Evolutionary conservation across 2,329 filamentous ascomycete genomes (phyloP), one percentile per base, ranked within the genome.

Genomic region (Didymella sp.): DNA sequence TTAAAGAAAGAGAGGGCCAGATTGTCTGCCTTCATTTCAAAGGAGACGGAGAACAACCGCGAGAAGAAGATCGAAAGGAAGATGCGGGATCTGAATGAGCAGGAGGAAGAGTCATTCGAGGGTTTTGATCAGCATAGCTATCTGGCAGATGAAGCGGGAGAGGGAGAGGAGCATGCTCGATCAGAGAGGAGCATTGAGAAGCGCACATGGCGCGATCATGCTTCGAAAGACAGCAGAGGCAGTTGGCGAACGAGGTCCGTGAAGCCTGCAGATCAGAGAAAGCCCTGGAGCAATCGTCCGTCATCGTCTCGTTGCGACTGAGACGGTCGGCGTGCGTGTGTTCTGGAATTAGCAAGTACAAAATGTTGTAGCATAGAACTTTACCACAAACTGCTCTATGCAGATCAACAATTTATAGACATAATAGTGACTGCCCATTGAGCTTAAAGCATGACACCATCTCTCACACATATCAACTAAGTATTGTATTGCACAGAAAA

Each of bases 1-100:
- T 74, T 71, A 42, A 73, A 68, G 44, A 47, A 33, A 19, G 66
- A 69, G 52, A 59, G 65, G 46, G 70, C 71, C 9, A 66, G 60
- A 22, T 44, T 75, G 17, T 63, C 64, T 17, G 59, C 64, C 8
- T 73, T 70, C 50, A 60, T 76, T 7, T 56, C 63, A 4, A 53
- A 41, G 41, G 31, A 58, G 11, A 24, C 15, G 2, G 43, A 44
- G n/a, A 35, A 41, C 59, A 62, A 37, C 35, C 22, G 12, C 52
- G 41, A 22, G 25, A 41, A 13, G 13, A 41, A 41, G 8, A 12
- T n/a, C 3, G 22, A 41, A 22, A 41, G 25, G 38, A 25, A 58
- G 21, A 7, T 27, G 19, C 37, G 21, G 6, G 25, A 51, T 25
- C 24, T n/a, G 6, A 33, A 50, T 13, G 24, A 25, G 24, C 51